phyloP scores from a whole-genome alignment of 306 rosid species.

The Datisca glomerata region DNA sequence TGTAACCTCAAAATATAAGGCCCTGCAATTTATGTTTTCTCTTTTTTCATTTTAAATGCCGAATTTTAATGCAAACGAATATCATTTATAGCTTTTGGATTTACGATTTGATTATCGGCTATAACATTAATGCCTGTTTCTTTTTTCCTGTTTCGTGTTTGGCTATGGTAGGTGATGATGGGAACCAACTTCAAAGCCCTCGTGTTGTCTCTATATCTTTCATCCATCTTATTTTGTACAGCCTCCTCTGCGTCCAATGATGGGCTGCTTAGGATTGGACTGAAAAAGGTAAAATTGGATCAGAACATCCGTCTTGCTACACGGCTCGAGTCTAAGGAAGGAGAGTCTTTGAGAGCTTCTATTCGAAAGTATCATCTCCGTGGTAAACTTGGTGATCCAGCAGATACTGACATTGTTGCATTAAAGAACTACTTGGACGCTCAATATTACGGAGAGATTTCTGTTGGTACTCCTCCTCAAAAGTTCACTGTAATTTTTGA shows the following conservation, averaged over 20 bases:
- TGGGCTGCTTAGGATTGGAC: conserved; percentile 58
- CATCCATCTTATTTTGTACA: conserved; percentile 32
- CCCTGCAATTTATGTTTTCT: too few relatives aligned
- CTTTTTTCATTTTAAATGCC: too few relatives aligned
- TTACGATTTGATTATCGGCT: too few relatives aligned
- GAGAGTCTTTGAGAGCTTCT: conserved; percentile 17
- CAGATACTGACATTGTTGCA: conserved; percentile 35
- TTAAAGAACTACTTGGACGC: conserved; percentile 89
- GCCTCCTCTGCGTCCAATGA: conserved; percentile 31
- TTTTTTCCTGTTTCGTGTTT: background rate
- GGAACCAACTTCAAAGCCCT: conserved; percentile 25
- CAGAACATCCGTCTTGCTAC: conserved; percentile 27
- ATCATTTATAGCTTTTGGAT: too few relatives aligned
- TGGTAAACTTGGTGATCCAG: conserved; percentile 18
- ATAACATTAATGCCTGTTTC: background rate
- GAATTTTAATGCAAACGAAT: too few relatives aligned
- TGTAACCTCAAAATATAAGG: too few relatives aligned
- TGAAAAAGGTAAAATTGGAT: conserved; percentile 46
- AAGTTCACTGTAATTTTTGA: conserved; percentile 80
- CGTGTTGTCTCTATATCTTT: conserved; percentile 30
- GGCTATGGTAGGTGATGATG: conserved; percentile 41
- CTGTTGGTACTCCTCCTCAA: conserved; percentile 81
- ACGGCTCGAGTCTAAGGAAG: conserved; percentile 23
- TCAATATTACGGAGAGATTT: conserved; percentile 84
- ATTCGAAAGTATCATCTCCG: conserved; percentile 25